Evolutionary conservation across 805 yeast genomes (phyloP), one percentile per base, ranked within the genome.

Genomic region (Candida taoyuanica): DNA sequence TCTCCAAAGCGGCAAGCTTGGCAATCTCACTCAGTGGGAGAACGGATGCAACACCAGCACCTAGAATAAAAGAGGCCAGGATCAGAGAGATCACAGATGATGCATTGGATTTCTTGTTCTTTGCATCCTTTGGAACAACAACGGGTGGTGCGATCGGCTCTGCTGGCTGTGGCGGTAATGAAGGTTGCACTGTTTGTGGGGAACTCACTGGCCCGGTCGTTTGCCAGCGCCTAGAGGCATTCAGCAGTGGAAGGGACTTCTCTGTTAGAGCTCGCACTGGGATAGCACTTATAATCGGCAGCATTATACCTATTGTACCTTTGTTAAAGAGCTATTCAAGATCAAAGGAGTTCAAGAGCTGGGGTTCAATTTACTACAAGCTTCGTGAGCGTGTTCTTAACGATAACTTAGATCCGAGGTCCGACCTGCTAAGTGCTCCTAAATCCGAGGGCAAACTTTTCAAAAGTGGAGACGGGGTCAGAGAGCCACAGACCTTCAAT

Each of bases 21-120:
- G 63, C 57, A 20, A 63, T 39, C 17, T 64, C 56, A 36, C 60
- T 59, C 3, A 64, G 32, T 5, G 67, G 62, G 20, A 64, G 52
- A 31, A 50, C 52, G 27, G 58, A 55, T 2, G 70, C 68, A 11
- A 63, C 46, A 4, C 49, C 52, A 3, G 60, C 56, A 2, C 72
- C 72, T 2, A 58, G 48, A 6, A 48, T 43, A 34, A 64, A 61
- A 16, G 63, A 58, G 6, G 56, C 40, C 1, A 53, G 23, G 11
- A 44, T 34, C 19, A 52, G 31, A 0, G 56, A 43, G 18, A 40
- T 8, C 3, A 33, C 24, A 11, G 46, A 40, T 0, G 51, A 44
- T 5, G 37, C 25, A 26, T 36, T 21, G 15, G 29, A 6, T 25
- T 28, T 12, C 6, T 17, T 21, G 5, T n/a, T 4, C 16, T 26